These are phyloP conservation scores for Candida dendrica DNA, from an alignment of 805 yeast species.

Conservation along the genomic window DNA sequence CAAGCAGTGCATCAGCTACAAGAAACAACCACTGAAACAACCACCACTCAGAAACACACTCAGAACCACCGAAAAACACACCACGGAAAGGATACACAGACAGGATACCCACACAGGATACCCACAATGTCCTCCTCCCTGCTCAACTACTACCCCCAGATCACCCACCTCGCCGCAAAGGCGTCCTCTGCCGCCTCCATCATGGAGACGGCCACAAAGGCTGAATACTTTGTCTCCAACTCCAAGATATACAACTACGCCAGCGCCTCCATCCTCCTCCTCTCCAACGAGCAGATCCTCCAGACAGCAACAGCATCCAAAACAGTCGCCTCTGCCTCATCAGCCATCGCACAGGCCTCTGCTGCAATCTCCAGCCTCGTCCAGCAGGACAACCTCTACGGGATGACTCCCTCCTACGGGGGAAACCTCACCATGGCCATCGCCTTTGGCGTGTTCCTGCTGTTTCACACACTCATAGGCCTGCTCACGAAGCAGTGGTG, in stretches of 20 bases:
- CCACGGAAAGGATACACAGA: no score
- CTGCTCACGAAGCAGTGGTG: slow-evolving; percentile 50
- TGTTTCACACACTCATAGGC: slow-evolving; percentile 35
- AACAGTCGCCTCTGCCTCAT: slow-evolving; percentile 8
- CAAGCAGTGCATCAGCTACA: no score
- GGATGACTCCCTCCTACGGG: slow-evolving; percentile 41
- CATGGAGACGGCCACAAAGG: slow-evolving; percentile 14
- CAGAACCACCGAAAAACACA: no score
- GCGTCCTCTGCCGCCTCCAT: slow-evolving; percentile 6
- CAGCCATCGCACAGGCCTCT: slow-evolving; percentile 2
- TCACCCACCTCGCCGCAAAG: slow-evolving; percentile 5
- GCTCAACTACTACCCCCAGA: slow-evolving; percentile 4
- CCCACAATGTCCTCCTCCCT: no score
- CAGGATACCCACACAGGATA: no score
- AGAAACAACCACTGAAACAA: no score
- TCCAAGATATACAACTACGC: slow-evolving; percentile 4
- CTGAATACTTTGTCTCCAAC: slow-evolving; percentile 3
- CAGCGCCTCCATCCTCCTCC: not conserved
- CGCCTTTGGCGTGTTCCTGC: slow-evolving; percentile 43
- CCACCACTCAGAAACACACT: no score
- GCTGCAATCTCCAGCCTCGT: slow-evolving; percentile 3
- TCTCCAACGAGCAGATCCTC: slow-evolving; percentile 10
- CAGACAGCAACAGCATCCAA: slow-evolving; percentile 8
- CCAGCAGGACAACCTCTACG: slow-evolving; percentile 22
- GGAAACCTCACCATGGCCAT: slow-evolving; percentile 55